phyloP scores from a whole-genome alignment of 345 rosid species.

The Camelina sativa region DNA sequence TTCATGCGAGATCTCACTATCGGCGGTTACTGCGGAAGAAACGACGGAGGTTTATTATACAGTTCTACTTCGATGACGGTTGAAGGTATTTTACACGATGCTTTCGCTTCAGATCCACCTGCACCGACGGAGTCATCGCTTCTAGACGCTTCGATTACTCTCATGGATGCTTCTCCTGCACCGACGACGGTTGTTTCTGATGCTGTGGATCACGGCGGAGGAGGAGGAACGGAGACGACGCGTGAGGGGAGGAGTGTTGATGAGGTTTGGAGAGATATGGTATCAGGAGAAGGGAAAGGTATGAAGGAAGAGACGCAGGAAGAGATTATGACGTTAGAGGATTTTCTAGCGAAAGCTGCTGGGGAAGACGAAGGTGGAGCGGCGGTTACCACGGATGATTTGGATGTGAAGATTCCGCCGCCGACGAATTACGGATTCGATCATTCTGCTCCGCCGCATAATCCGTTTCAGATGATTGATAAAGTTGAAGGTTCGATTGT shows the following conservation, averaged over 20 bases:
- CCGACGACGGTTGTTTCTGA: conserved; percentile 28
- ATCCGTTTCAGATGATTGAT: conserved; percentile 64
- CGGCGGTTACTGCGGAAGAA: conserved; percentile 31
- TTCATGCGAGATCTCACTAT: conserved; percentile 25
- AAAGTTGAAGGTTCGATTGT: conserved; percentile 45
- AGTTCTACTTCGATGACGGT: conserved; percentile 28
- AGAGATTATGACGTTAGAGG: conserved; percentile 87
- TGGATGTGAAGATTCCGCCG: conserved; percentile 48
- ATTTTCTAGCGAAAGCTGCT: conserved; percentile 74
- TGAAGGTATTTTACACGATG: conserved; percentile 23
- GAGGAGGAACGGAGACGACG: conserved; percentile 5
- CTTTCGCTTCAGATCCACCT: conserved; percentile 45
- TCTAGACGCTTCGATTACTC: conserved; percentile 25
- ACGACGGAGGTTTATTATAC: conserved; percentile 8
- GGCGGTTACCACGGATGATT: conserved; percentile 4
- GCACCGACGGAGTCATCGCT: conserved; percentile 36
- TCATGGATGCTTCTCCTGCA: conserved; percentile 30
- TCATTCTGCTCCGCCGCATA: conserved; percentile 32
- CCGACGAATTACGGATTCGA: conserved; percentile 61
- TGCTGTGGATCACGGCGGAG: neutral
- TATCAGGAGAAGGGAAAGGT: conserved; percentile 65
- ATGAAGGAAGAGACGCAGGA: conserved; percentile 75
- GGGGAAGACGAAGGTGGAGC: conserved; percentile 48
- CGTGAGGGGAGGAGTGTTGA: conserved; percentile 54
- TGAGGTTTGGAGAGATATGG: conserved; percentile 91